phyloP scores from a whole-genome alignment of 805 yeast species.

The Brettanomyces naardenensis region DNA sequence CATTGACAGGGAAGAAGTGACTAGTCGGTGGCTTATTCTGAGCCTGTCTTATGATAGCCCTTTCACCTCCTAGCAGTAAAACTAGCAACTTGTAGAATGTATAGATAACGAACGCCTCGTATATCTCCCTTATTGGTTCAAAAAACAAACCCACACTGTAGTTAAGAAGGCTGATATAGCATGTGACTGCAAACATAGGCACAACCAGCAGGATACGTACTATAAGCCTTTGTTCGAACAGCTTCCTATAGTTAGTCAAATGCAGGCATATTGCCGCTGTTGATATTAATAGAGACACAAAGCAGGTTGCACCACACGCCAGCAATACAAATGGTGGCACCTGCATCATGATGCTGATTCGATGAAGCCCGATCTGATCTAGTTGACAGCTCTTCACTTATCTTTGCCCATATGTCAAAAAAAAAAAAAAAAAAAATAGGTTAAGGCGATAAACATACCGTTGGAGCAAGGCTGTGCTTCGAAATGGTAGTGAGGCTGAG shows the following conservation, averaged over 20 bases:
- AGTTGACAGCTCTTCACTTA: too few species aligned
- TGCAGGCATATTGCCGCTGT: slow-evolving; percentile 42
- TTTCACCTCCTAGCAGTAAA: slow-evolving; percentile 84
- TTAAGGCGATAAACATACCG: too few species aligned
- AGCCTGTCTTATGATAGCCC: slow-evolving; percentile 57
- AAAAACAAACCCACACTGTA: slow-evolving; percentile 38
- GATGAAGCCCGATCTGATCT: too few species aligned
- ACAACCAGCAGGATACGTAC: slow-evolving; percentile 76
- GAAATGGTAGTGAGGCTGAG: neutral
- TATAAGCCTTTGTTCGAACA: slow-evolving; percentile 77
- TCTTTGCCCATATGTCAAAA: neutral
- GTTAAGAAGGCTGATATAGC: slow-evolving; percentile 48
- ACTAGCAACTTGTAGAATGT: slow-evolving; percentile 83
- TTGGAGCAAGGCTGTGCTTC: too few species aligned
- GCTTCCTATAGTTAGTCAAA: slow-evolving; percentile 72
- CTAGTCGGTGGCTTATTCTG: slow-evolving; percentile 61
- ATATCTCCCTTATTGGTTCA: slow-evolving; percentile 79
- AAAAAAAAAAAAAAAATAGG: neutral
- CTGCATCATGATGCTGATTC: neutral
- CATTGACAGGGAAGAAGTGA: slow-evolving; percentile 53
- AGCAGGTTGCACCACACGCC: slow-evolving; percentile 18
- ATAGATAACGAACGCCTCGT: slow-evolving; percentile 94
- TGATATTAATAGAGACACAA: slow-evolving; percentile 32
- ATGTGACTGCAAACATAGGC: slow-evolving; percentile 70
- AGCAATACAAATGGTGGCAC: slow-evolving; percentile 11